Evolutionary conservation across 1,284 basidiomycete species (phyloP).

Genomic region (Tremellales sp.): DNA sequence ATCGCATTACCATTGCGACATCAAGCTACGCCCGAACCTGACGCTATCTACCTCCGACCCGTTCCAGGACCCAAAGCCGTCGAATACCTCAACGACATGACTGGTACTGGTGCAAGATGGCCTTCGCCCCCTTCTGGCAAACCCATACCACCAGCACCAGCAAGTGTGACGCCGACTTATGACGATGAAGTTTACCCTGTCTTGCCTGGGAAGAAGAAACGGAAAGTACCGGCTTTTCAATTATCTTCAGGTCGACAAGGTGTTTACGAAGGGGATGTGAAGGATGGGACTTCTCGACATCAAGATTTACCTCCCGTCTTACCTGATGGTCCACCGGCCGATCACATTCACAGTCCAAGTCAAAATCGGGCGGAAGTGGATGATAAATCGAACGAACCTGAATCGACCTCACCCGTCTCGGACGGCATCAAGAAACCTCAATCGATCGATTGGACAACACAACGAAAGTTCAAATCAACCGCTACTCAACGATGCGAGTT

Average conservation of each 20-base stretch:
- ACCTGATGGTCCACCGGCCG: background rate
- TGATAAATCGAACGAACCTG: too few species aligned
- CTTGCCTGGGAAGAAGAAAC: background rate
- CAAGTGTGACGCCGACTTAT: too few species aligned
- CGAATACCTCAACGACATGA: too few species aligned
- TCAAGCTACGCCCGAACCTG: too few species aligned
- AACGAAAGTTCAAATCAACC: background rate
- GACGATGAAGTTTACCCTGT: background rate
- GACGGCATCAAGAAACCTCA: too few species aligned
- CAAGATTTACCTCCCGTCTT: background rate
- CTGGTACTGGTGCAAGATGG: background rate
- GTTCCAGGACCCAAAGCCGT: background rate
- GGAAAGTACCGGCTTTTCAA: background rate
- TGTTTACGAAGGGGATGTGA: background rate
- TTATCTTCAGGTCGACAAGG: background rate
- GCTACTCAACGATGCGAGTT: background rate
- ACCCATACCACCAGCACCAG: too few species aligned
- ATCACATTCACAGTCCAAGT: background rate
- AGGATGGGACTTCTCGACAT: background rate
- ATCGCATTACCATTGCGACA: too few species aligned
- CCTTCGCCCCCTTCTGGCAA: slow-evolving; percentile 11
- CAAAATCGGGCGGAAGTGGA: background rate
- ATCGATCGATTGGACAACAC: too few species aligned
- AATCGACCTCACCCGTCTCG: too few species aligned
- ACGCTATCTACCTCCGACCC: background rate